Base-by-base conservation (phyloP, 129 eudicot species). In the Flaveria bidentis region DNA sequence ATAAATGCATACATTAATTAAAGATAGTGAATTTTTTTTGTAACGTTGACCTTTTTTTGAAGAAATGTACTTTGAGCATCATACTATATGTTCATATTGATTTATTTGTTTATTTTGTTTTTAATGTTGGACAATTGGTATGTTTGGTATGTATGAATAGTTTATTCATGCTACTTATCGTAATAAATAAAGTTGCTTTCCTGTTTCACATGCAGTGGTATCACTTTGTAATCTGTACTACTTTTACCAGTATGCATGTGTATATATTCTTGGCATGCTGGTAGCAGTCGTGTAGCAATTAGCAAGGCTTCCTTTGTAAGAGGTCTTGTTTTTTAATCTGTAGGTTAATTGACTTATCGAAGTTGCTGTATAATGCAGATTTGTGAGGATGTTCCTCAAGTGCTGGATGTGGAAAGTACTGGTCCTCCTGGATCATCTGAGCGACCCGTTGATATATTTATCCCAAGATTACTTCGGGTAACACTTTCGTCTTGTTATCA, bases 321-420 rank as follows among this genome's bases (percentile, higher is more conserved):
- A 18, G 28, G 13, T 20, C 20, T 56, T 56, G 62, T 2, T 56
- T 56, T 8, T 9, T 11, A 56, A 56, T 56, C 50, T 75, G 66
- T 12, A 44, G 6, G 47, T 51, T 17, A 56, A 56, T 17, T 56
- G 67, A 41, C 56, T 63, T 72, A 76, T 63, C 9, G 22, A 78
- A 51, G 41, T 75, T 67, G 23, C 67, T 69, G 58, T 74, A 56
- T 36, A 49, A 47, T 45, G 79, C 88, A 93, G 98, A 88, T 93
- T 60, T 91, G 98, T 80, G 98, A 93, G 83, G 98, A 93, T 82
- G 83, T 84, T n/a, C 97, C 98, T 28, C 97, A 93, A 82, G 86
- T 91, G 61, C 86, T 93, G 67, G 98, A 93, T 80, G 82, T 88
- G 14, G 98, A 93, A 76, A 88, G 80, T 47, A 80, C 98, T 62